Base-by-base conservation (phyloP, 768 basidiomycete genomes). In the Phylloporus sp. region DNA sequence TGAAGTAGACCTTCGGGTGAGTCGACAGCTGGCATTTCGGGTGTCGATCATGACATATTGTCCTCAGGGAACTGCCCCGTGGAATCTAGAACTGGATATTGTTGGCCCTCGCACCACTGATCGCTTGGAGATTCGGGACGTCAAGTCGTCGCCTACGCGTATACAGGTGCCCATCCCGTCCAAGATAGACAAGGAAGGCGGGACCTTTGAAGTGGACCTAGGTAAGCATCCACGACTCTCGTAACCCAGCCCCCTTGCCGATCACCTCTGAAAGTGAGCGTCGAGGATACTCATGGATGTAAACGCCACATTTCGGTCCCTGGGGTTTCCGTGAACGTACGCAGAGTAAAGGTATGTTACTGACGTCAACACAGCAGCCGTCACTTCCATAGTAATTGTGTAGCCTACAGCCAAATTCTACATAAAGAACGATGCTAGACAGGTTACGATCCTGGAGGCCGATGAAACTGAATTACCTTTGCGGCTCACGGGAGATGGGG, bases 391-490 rank as follows among this genome's bases (percentile, higher is more conserved):
- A 23, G 8, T 34, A 5, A 42, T 26, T 21, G 4, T 41, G 38
- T 43, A 94, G 87, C 91, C 95, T 9, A 92, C 90, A 1, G 92
- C 75, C 18, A 82, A 82, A 64, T 95, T 96, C 65, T 92, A 92
- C 58, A 82, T 84, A 27, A 78, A 76, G 54, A 71, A 73, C 10
- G 71, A 73, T 42, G 73, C 76, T 49, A 78, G 80, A 7, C 72
- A 71, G 35, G 67, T 84, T 8, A 78, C 80, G 6, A 77, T 93
- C 14, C 73, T 91, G 7, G 86, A 94, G 57, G 79, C 83, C 34
- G 85, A 90, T 48, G 68, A 70, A 31, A 84, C 83, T 0, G 75
- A 71, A 28, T 73, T 97, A 10, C 92, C 92, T 31, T 68, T 97
- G 33, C 79, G 93, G 22, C 69, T 99, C 42, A 94, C 92, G 17